Base-by-base conservation (phyloP, 495 filamentous ascomycete species). In the Penicillium paradoxum region DNA sequence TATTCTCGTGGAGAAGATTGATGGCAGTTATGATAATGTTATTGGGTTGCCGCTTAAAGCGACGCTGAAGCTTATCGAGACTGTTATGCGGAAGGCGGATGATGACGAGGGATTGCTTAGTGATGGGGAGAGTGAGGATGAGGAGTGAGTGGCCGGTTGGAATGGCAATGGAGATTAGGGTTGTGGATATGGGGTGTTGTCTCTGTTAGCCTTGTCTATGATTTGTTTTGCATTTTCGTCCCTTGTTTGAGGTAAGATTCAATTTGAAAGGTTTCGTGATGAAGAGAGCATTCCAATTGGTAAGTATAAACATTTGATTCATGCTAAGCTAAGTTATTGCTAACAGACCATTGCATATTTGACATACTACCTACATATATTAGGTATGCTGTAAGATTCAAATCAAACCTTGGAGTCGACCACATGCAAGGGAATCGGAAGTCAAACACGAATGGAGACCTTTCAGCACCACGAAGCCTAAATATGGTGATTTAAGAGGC, bases 11-110 rank as follows among this genome's bases (percentile, higher is more conserved):
- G 90, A 96, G 70, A 84, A 77, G 69, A 86, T 98, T 50, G 86
- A 96, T 57, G 95, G 93, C 6, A 83, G 82, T 40, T 90, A 83
- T 62, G 92, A 98, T 79, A 97, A 97, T 74, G 93, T 97, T 6
- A 83, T 98, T 45, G 93, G 95, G n/a, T 67, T 98, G 74, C 93
- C 93, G 27, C 72, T 98, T 49, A 81, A 89, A 64, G 79, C 83
- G 60, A 89, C 84, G 21, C 65, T 97, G 69, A 83, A 83, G 70
- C 62, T 96, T 51, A 91, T 95, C 58, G 90, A 98, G 76, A 89
- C 83, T 77, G 85, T 89, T 21, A 66, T 95, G 53, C 62, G 67
- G 38, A 71, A 72, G 62, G 75, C 78, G 18, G 74, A 78, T 66
- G 79, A 82, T 62, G 80, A 81, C 44, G 78, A 80, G 53, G 59